Evolutionary conservation across 1,139 yeast species (phyloP), one percentile per base, ranked within the genome.

Genomic region (Nakaseomyces nivariensis): DNA sequence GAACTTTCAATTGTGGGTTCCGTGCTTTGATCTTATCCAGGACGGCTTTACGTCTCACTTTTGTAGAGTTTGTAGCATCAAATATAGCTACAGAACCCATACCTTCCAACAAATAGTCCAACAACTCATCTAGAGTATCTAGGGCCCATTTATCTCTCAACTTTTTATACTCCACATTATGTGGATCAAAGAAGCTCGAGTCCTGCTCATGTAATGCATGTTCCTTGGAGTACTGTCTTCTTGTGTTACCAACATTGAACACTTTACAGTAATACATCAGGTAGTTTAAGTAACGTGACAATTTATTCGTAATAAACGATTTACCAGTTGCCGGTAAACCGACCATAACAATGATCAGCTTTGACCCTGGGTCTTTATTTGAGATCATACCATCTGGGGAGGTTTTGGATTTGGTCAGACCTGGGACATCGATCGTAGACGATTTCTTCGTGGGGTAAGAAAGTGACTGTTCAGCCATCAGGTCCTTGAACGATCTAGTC

Each of bases 321-420:
- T 90, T 90, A 4, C 97, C 97, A 48, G 96, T 74, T 0, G 96
- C 96, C 0, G 96, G 96, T 40, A 88, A 70, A 0, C 97, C 97
- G 11, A 89, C 95, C 96, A 88, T 87, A 27, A 92, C 95, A 56
- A 90, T 88, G 24, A 90, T 96, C 49, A 90, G 72, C 63, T 87
- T 87, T 5, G 94, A 82, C 3, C 90, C 92, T 4, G 69, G 64
- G 77, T 82, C 71, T 79, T 89, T 49, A 22, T 81, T 78, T 1
- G 90, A 83, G 48, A 85, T 85, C 51, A 76, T 75, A 7, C 96
- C 96, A 63, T 87, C 94, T 0, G 96, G 95, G 0, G 90, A 80
- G 3, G 79, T 79, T 53, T 85, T 83, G 2, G 92, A 83, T 44
- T 87, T 78, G 0, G 97, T 89, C 58, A 89, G 85, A 1, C 97